Evolutionary conservation across 306 rosid species (phyloP), one percentile per base, ranked within the genome.

Genomic region (Heteromeles arbutifolia): DNA sequence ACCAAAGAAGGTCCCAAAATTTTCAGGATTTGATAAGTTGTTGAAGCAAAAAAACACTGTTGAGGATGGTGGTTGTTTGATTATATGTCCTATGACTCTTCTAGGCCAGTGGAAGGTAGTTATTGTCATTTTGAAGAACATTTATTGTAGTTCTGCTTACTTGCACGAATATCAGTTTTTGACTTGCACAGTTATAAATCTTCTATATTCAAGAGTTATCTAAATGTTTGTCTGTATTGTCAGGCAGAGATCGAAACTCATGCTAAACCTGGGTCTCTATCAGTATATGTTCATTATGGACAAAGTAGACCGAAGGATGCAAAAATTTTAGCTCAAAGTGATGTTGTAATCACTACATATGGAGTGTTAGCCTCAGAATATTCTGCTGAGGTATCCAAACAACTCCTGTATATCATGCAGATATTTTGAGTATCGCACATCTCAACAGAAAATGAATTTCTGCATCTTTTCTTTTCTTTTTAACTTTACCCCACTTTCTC

Each of bases 201-300:
- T 57, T 37, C 18, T 62, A 28, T 56, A 63, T 57, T 24, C 73
- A 53, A 74, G 69, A 79, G 45, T 22, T 58, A 21, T 72, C 81
- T 84, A 78, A 87, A 74, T 75, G 63, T 54, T 76, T 73, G 74
- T n/a, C 78, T 54, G 39, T 81, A 75, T 82, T 81, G 65, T 76
- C 89, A 94, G 98, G 93, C 95, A 65, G 98, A 94, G 86, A 94
- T 91, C 62, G 97, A 94, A 85, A 87, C 90, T 81, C 98, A 91
- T 77, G 91, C 67, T 53, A 88, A 81, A 66, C 89, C 95, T 45
- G 97, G 96, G 63, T 79, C 91, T 78, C 81, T 94, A 76, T 87
- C 97, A 41, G 31, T 88, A 24, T 87, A 94, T 85, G 89, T 87
- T 80, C 98, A 94, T 82, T 94, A 94, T 74, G 98, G 98, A 67